Conservation (phyloP, 257 asterid genomes). For the Capsicum pubescens region DNA sequence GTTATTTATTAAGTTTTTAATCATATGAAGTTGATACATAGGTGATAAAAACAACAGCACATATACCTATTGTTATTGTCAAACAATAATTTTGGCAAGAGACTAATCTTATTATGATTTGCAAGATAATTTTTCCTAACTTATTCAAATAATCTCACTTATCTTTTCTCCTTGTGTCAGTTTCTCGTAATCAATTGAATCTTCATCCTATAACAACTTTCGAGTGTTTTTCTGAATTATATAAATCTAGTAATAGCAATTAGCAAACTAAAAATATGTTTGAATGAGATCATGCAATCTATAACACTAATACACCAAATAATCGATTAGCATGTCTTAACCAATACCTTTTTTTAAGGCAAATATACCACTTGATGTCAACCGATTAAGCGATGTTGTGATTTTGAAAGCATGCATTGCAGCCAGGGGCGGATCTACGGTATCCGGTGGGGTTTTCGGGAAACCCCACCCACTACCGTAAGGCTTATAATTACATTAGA, state of each 20-base stretch:
- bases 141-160: not conserved
- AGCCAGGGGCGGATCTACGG: no score
- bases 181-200: not conserved
- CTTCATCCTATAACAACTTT: not conserved
- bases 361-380: not conserved
- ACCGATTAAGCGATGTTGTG: not conserved
- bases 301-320: not conserved
- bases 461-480: no score
- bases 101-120: not conserved
- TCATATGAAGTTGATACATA: not conserved
- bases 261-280: not conserved
- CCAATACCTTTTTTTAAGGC: not conserved
- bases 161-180: not conserved
- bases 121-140: not conserved
- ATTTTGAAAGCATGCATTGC: not conserved
- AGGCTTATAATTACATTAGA: no score
- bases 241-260: not conserved
- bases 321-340: not conserved
- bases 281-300: not conserved
- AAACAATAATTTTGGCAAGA: slow-evolving; percentile 6
- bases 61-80: not conserved
- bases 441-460: no score
- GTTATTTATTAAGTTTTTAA: not conserved
- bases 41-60: not conserved
- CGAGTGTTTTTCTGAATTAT: not conserved